Evolutionary conservation across 2,329 filamentous ascomycete species (phyloP), one percentile per base, ranked within the genome.

Genomic region (Elsinoe ampelina): DNA sequence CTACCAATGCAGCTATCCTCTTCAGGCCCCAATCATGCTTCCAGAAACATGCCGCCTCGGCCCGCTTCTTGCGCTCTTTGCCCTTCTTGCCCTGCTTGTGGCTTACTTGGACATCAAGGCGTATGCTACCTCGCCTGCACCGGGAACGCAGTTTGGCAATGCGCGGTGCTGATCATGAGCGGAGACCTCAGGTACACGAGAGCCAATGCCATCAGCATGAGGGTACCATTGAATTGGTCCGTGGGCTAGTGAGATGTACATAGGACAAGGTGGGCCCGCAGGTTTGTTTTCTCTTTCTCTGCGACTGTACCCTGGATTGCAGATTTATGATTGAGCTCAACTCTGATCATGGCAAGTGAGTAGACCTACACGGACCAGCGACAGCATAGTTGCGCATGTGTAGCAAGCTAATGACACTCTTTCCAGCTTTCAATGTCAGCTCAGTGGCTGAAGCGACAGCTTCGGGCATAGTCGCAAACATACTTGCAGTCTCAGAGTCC

Each of bases 251-350:
- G 32, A 35, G 26, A 38, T 52, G 48, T 52, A 52, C 48, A 52
- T 35, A 52, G 48, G 48, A 22, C 48, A 36, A 52, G 48, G 26
- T 52, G 48, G 48, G 19, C 48, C 48, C 48, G 30, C 34, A 52
- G 48, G 8, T 38, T 35, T 39, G 34, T 39, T 52, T 30, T 38
- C 15, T 26, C 19, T 35, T n/a, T 22, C n/a, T 13, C 26, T 13
- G 34, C 48, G 48, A 12, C 26, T 26, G 34, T 52, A 32, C 13
- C 17, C 19, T 45, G 39, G 39, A 22, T 19, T 42, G 39, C 15
- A 42, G 39, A 19, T 45, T 26, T 26, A 20, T 45, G 19, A 5
- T 26, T 22, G 17, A 35, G 26, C 7, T 26, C 34, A 34, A 30
- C 17, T 36, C n/a, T 15, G 12, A 50, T 35, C 45, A 50, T 50